phyloP scores from a whole-genome alignment of 2,329 filamentous ascomycete species.

The Hypoxylon sp. region DNA sequence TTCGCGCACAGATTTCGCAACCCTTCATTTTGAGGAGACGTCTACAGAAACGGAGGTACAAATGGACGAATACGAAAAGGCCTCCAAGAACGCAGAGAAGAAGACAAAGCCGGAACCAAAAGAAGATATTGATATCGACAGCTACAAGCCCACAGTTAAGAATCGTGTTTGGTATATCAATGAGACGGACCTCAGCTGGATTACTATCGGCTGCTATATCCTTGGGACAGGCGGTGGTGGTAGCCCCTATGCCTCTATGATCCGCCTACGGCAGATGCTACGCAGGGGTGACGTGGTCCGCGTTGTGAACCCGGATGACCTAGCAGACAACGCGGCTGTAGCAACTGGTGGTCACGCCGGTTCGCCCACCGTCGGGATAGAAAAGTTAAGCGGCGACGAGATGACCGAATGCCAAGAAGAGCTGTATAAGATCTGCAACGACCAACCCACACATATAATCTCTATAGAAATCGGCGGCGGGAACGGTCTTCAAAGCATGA shows the following conservation, averaged over 20 bases:
- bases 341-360: slow-evolving; percentile 70
- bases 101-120: slow-evolving; percentile 29
- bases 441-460: slow-evolving; percentile 67
- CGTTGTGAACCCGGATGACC: slow-evolving; percentile 64
- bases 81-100: slow-evolving; percentile 17
- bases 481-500: slow-evolving; percentile 71
- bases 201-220: slow-evolving; percentile 71
- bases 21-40: slow-evolving; percentile 28
- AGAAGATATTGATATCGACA: slow-evolving; percentile 48
- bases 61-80: slow-evolving; percentile 46
- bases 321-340: slow-evolving; percentile 65
- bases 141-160: slow-evolving; percentile 64
- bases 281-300: slow-evolving; percentile 63
- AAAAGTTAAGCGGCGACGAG: slow-evolving; percentile 71
- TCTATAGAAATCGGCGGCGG: slow-evolving; percentile 75
- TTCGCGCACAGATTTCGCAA: slow-evolving; percentile 50
- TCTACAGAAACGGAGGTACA: slow-evolving; percentile 27
- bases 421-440: slow-evolving; percentile 63
- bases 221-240: slow-evolving; percentile 73
- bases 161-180: slow-evolving; percentile 69
- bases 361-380: slow-evolving; percentile 71
- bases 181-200: slow-evolving; percentile 69
- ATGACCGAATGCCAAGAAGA: slow-evolving; percentile 64
- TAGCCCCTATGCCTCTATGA: slow-evolving; percentile 64
- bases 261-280: slow-evolving; percentile 65